Evolutionary conservation across 441 rosid species (phyloP), one percentile per base, ranked within the genome.

Genomic region (Cnidoscolus chayamansa): DNA sequence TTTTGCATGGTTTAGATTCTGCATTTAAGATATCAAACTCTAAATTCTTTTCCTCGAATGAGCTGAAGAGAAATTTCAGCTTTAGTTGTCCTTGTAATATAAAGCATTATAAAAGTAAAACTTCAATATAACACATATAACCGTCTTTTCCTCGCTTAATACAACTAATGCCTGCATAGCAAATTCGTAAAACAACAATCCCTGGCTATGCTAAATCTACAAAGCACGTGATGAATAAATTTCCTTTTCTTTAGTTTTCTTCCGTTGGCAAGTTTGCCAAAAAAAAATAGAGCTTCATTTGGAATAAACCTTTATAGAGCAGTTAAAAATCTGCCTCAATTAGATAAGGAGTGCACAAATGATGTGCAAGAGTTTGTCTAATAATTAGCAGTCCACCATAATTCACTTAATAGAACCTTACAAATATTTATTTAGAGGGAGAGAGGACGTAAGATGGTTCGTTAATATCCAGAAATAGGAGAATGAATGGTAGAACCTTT

Each of bases 401-500:
- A 7, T 63, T 30, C 30, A n/a, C 25, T 37, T 63, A 5, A 62
- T 6, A 7, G 48, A 37, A 59, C 17, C 31, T 7, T 30, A 25
- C 16, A 47, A 35, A 0, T 61, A 15, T 47, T 35, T 60, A 7
- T 13, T 35, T 61, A 32, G 47, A n/a, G 20, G 35, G 47, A 20
- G 17, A 4, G 15, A 59, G 63, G 10, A 15, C 8, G 6, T 11
- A 6, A 59, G n/a, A 59, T 59, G 43, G 10, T 31, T 54, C n/a
- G 16, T 50, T 57, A 12, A 17, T 55, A 9, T 55, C 10, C 59
- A 55, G 30, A 9, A 55, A 16, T 17, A 19, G 59, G 59, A 55
- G n/a, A 51, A 51, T 55, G 59, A 55, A 10, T 53, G 59, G 56
- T 17, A 54, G 25, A 54, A 54, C 58, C n/a, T n/a, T 54, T 54